phyloP scores from a whole-genome alignment of 257 asterid genomes.

The Solanum habrochaites region DNA sequence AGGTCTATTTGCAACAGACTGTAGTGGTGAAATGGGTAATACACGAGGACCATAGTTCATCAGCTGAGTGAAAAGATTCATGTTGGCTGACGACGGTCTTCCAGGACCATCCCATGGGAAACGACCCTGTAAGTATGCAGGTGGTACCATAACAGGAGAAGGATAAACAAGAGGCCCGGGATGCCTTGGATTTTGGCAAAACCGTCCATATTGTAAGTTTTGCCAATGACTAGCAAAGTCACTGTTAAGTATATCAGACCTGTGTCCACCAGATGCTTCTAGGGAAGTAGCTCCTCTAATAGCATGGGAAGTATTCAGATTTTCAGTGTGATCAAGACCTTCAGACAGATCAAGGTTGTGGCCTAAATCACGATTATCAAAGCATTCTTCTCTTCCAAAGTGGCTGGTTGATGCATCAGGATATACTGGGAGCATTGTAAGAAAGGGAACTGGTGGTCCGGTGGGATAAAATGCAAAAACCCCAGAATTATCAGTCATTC shows the following conservation, averaged over 20 bases:
- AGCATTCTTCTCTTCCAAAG: slow-evolving; percentile 37
- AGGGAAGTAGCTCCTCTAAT: slow-evolving; percentile 32
- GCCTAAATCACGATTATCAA: slow-evolving; percentile 30
- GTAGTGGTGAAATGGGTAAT: slow-evolving; percentile 60
- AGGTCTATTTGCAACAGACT: slow-evolving; percentile 54
- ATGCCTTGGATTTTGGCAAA: slow-evolving; percentile 58
- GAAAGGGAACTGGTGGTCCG: slow-evolving; percentile 96
- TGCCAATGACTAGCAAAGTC: slow-evolving; percentile 93
- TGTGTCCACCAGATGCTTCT: slow-evolving; percentile 31
- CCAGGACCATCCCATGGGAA: slow-evolving; percentile 77
- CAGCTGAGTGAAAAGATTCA: slow-evolving; percentile 53
- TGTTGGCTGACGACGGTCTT: slow-evolving; percentile 53
- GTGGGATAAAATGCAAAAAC: slow-evolving; percentile 77
- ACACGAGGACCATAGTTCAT: slow-evolving; percentile 55
- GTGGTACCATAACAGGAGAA: slow-evolving; percentile 79
- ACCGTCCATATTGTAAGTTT: slow-evolving; percentile 79
- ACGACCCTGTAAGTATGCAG: slow-evolving; percentile 64
- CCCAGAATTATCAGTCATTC: slow-evolving; percentile 54
- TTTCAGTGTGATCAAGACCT: slow-evolving; percentile 45
- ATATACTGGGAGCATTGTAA: slow-evolving; percentile 83
- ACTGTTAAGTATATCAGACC: slow-evolving; percentile 72
- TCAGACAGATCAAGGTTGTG: slow-evolving; percentile 31
- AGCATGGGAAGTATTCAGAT: slow-evolving; percentile 27
- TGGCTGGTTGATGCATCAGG: slow-evolving; percentile 46
- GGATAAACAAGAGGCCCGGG: slow-evolving; percentile 53